These are phyloP conservation scores for Coprinellus micaceus DNA, from an alignment of 768 basidiomycete genomes.

Conservation along the genomic window DNA sequence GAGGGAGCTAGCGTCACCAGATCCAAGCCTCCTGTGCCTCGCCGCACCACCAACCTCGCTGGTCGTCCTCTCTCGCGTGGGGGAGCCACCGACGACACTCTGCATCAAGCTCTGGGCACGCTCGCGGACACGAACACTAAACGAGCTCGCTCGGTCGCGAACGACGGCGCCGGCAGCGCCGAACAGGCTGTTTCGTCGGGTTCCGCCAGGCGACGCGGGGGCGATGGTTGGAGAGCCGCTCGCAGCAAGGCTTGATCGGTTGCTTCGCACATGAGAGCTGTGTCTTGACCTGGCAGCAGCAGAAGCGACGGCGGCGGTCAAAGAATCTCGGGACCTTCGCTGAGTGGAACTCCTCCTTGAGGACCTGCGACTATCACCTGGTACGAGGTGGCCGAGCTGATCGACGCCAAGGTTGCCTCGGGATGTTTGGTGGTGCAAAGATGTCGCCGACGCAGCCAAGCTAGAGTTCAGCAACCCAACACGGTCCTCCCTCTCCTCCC, in stretches of 20 bases:
- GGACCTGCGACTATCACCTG: not conserved
- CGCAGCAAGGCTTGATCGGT: conserved; percentile 5
- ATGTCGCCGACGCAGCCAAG: conserved; percentile 7
- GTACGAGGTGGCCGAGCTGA: not conserved
- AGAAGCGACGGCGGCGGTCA: conserved; percentile 7
- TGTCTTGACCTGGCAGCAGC: conserved; percentile 6
- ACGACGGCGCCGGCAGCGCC: conserved; percentile 15
- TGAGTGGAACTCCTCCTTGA: conserved; percentile 11
- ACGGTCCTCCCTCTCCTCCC: conserved; percentile 24
- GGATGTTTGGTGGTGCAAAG: conserved; percentile 6
- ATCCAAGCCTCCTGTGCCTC: conserved; percentile 13
- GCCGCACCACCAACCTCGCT: conserved; percentile 15
- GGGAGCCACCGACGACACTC: conserved; percentile 48
- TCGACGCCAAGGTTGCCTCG: not conserved
- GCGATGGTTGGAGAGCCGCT: conserved; percentile 1
- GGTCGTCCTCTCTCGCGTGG: conserved; percentile 28
- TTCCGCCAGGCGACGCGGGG: not conserved
- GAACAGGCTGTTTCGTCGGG: conserved; percentile 3
- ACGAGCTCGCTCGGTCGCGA: conserved; percentile 43
- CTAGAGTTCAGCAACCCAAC: conserved; percentile 27
- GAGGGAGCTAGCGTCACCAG: conserved; percentile 11
- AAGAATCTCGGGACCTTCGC: conserved; percentile 4
- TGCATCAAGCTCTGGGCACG: conserved; percentile 67
- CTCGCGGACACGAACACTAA: conserved; percentile 49
- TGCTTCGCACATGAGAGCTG: conserved; percentile 3